Conservation (phyloP, 495 filamentous ascomycete species). For the Xylaria scruposa region DNA sequence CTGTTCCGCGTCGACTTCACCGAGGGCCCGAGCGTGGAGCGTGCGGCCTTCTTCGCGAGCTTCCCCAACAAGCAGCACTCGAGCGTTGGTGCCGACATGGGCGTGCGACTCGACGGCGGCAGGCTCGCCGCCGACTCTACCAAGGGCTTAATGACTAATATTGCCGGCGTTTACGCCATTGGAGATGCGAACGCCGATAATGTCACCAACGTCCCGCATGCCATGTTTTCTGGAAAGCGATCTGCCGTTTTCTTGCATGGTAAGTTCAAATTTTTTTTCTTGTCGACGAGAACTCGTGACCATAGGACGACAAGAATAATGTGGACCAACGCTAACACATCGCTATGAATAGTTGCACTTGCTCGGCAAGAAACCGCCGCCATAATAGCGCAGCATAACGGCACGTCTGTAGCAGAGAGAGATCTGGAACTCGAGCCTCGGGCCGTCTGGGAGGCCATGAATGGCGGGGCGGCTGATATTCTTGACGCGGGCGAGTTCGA, state of each 20-base stretch:
- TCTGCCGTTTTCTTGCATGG: slow-evolving; percentile 63
- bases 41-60: slow-evolving; percentile 58
- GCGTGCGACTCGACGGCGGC: slow-evolving; percentile 50
- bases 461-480: slow-evolving; percentile 31
- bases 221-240: slow-evolving; percentile 63
- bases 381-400: slow-evolving; percentile 32
- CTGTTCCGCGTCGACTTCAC: slow-evolving; percentile 62
- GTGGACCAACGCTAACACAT: slow-evolving; percentile 19
- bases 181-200: slow-evolving; percentile 65
- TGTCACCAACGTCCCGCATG: slow-evolving; percentile 65
- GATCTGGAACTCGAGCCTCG: slow-evolving; percentile 34
- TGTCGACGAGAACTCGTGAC: neutral
- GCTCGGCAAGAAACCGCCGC: slow-evolving; percentile 35
- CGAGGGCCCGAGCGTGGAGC: slow-evolving; percentile 50
- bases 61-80: slow-evolving; percentile 55
- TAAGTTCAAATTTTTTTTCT: slow-evolving; percentile 39
- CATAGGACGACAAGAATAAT: neutral
- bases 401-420: slow-evolving; percentile 26
- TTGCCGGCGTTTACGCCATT: slow-evolving; percentile 59
- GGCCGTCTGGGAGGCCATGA: slow-evolving; percentile 39
- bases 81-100: slow-evolving; percentile 45
- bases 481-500: slow-evolving; percentile 39
- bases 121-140: slow-evolving; percentile 53
- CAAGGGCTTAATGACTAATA: slow-evolving; percentile 50
- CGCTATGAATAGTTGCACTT: slow-evolving; percentile 34